These are phyloP conservation scores for Vaccinium darrowii DNA, from an alignment of 148 eudicot genomes.

Conservation along the genomic window DNA sequence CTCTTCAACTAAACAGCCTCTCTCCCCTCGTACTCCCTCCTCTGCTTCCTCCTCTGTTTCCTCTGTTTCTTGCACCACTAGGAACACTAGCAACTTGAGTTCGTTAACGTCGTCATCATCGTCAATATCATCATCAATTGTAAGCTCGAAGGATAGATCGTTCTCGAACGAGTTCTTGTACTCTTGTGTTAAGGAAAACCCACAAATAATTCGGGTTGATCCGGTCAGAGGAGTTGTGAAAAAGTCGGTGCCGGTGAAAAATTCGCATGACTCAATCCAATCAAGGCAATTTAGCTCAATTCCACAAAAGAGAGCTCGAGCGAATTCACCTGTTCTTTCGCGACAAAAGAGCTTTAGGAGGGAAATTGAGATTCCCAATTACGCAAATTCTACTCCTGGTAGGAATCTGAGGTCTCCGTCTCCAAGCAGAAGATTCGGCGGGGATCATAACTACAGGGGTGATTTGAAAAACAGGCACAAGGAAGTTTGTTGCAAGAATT, in stretches of 20 bases:
- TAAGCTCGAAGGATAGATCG: constrained; percentile 40
- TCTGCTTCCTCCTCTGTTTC: constrained; percentile 30
- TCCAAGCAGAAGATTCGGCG: constrained; percentile 54
- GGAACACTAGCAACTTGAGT: constrained; percentile 24
- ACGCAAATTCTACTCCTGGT: constrained; percentile 17
- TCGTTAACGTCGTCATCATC: constrained; percentile 27
- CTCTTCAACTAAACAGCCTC: constrained; percentile 17
- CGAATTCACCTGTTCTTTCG: constrained; percentile 53
- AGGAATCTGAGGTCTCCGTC: constrained; percentile 60
- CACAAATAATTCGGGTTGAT: constrained; percentile 31
- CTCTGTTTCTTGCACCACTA: constrained; percentile 36
- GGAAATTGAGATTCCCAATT: constrained; percentile 35
- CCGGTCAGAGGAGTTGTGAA: constrained; percentile 4
- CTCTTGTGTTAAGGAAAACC: constrained; percentile 58
- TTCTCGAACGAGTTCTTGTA: constrained; percentile 51
- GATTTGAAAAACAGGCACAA: neutral
- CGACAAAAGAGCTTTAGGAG: constrained; percentile 66
- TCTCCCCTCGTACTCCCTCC: constrained; percentile 29
- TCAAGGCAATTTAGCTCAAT: constrained; percentile 17
- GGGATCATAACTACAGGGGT: constrained; percentile 8
- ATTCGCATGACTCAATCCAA: constrained; percentile 16
- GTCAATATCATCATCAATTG: constrained; percentile 32
- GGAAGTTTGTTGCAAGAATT: neutral
- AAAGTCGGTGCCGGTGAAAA: constrained; percentile 22
- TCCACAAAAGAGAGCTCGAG: constrained; percentile 61